Base-by-base conservation (phyloP, 306 rosid species). In the Cercis canadensis region DNA sequence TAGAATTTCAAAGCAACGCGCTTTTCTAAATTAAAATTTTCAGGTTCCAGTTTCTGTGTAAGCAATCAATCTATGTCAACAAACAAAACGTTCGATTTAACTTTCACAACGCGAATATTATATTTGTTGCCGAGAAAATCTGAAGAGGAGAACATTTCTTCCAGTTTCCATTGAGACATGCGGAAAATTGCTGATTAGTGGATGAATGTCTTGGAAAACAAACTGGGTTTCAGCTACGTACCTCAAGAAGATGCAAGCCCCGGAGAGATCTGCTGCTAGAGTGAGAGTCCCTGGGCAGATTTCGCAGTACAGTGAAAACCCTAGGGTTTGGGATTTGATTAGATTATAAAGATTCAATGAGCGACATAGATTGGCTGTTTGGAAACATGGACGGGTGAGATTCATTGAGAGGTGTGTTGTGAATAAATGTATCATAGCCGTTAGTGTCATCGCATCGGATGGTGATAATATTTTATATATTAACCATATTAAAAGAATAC, bases 211-310 rank as follows among this genome's bases (percentile, higher is more conserved):
- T 62, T 0, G 43, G 14, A 11, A 24, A 77, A 18, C 43, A 13
- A 49, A 69, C 14, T 54, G 65, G 50, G 56, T 58, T 3, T 75
- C 53, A 5, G 31, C 3, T 19, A 69, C 21, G 0, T 4, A 69
- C 37, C 83, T 19, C 46, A 37, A 9, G 77, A 64, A 62, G 77
- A 49, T 5, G 67, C 10, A 14, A 46, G 59, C 56, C n/a, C 67
- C 33, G 11, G 18, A 31, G 9, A 31, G 67, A 67, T 73, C 68
- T 18, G 79, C 79, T 41, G 71, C 63, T 14, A 19, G 63, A 33
- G 67, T 5, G 15, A 7, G 39, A 40, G 29, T 13, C 57, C 15
- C 21, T 36, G 44, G 37, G 58, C 18, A 40, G 51, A 11, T 7
- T 15, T 15, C 47, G 77, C 77, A 39, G 57, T 17, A 7, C 6